phyloP scores from a whole-genome alignment of 768 basidiomycete species.

The Suillus subaureus region DNA sequence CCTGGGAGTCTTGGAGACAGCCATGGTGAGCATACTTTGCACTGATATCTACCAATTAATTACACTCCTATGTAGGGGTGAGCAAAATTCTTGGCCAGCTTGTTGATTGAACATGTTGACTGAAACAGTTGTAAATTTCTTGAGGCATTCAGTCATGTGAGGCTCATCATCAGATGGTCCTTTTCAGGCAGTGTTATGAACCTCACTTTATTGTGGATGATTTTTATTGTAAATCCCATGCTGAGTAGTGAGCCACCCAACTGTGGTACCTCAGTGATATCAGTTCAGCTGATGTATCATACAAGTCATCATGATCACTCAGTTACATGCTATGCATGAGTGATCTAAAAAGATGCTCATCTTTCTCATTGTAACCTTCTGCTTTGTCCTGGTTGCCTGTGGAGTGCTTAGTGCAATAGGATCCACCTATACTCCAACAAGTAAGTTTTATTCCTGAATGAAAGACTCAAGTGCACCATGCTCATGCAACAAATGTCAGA shows the following conservation, averaged over 20 bases:
- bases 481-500: neutral
- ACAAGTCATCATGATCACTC: neutral
- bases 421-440: neutral
- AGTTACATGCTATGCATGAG: conserved; percentile 1
- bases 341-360: neutral
- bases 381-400: neutral
- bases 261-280: neutral
- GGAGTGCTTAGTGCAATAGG: neutral
- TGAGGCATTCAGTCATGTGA: neutral
- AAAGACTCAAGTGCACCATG: neutral
- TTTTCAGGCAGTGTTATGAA: neutral
- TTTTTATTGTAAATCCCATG: neutral
- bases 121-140: neutral
- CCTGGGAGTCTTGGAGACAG: neutral
- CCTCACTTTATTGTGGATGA: neutral
- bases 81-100: neutral
- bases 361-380: neutral
- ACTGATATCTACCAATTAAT: neutral
- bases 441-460: neutral
- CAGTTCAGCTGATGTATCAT: neutral
- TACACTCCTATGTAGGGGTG: neutral
- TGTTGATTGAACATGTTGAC: neutral
- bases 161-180: neutral
- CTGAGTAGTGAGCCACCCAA: neutral
- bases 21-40: neutral